A percentile compares a stretch with the other conserved stretches of the same genome.
Conservation (phyloP, 345 rosid species). For the Citrus unshiu region DNA sequence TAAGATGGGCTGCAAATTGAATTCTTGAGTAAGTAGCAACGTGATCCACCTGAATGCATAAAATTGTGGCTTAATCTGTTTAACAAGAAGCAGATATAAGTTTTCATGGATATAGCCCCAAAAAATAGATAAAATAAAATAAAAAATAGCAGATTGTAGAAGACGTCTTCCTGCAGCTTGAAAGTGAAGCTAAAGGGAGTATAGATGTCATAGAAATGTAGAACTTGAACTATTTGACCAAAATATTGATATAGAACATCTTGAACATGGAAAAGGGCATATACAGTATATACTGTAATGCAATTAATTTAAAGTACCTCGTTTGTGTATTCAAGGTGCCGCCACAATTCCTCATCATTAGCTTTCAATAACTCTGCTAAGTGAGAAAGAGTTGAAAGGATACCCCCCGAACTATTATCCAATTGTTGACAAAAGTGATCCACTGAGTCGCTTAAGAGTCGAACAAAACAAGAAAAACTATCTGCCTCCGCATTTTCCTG, state of each 20-base stretch:
- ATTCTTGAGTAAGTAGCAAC: constrained; percentile 69
- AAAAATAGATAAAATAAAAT: too few relatives aligned
- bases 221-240: not conserved
- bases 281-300: too few relatives aligned
- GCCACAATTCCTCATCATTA: constrained; percentile 67
- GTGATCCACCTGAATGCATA: constrained; percentile 77
- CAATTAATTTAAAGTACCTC: constrained; percentile 32
- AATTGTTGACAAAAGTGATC: constrained; percentile 72
- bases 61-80: constrained; percentile 69
- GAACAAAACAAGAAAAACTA: constrained; percentile 59
- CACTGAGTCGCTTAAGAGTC: constrained; percentile 59
- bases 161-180: not conserved
- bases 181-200: not conserved
- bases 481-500: constrained; percentile 72
- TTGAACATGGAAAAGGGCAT: not conserved
- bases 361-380: constrained; percentile 53
- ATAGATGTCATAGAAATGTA: not conserved
- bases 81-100: constrained; percentile 6
- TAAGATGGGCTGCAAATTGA: constrained; percentile 51
- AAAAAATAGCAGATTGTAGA: not conserved
- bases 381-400: constrained; percentile 58
- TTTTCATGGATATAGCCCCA: not conserved
- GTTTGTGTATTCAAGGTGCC: constrained; percentile 55
- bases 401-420: constrained; percentile 67
- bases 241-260: not conserved